These are phyloP conservation scores for Neocallimastix lanati DNA, from an alignment of 192 early-diverging fungal genomes.

Conservation along the genomic window DNA sequence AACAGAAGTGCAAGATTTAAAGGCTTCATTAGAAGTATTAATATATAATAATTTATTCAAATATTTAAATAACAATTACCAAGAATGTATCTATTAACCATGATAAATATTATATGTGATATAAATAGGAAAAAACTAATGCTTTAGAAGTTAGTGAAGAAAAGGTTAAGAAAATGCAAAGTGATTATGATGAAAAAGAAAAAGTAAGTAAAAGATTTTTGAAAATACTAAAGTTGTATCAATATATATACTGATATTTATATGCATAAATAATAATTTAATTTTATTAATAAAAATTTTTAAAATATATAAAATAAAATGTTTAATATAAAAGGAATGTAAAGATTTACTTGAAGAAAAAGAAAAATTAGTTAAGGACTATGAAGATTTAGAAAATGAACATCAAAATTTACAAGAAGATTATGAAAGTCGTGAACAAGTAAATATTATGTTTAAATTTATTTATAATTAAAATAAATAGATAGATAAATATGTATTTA, in stretches of 20 bases:
- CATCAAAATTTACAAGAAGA: constrained; percentile 50
- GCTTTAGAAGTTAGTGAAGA: constrained; percentile 3
- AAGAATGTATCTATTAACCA: too few species aligned
- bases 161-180: background rate
- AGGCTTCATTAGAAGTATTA: constrained; percentile 15
- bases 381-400: constrained; percentile 30
- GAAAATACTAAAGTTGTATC: too few species aligned
- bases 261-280: too few species aligned
- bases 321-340: background rate
- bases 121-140: background rate
- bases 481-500: too few species aligned
- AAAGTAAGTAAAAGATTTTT: background rate
- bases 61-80: too few species aligned
- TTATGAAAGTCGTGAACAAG: constrained; percentile 52
- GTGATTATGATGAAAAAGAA: background rate
- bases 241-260: too few species aligned
- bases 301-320: too few species aligned
- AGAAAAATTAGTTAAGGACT: constrained; percentile 16
- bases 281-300: too few species aligned
- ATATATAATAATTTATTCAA: too few species aligned
- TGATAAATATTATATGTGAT: too few species aligned
- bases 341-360: constrained; percentile 7
- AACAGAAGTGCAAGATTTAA: constrained; percentile 19
- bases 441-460: too few species aligned
- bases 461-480: too few species aligned